Evolutionary conservation across 495 filamentous ascomycete species (phyloP).

Genomic region (Glutinoglossum americanum): DNA sequence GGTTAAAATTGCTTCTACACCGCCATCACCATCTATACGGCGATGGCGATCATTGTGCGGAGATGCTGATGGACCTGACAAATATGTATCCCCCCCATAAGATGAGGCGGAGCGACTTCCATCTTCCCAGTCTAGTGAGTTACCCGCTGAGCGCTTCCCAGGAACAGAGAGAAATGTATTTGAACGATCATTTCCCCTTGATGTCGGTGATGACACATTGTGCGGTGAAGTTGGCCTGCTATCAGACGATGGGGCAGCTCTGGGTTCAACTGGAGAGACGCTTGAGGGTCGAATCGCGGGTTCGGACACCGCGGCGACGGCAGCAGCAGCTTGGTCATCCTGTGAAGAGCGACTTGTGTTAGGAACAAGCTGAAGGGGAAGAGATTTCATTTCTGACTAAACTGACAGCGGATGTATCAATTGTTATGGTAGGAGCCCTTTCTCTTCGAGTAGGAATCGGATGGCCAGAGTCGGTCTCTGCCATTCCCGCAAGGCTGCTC

Average conservation of each 20-base stretch:
- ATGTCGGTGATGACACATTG: constrained; percentile 58
- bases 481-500: not conserved
- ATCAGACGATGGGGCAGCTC: constrained; percentile 18
- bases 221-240: constrained; percentile 76
- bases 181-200: constrained; percentile 23
- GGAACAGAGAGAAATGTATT: constrained; percentile 43
- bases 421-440: constrained; percentile 7
- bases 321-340: not conserved
- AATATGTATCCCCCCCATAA: constrained; percentile 28
- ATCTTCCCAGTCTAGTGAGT: constrained; percentile 40
- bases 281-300: not conserved
- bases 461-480: not conserved
- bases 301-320: not conserved
- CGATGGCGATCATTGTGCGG: constrained; percentile 4
- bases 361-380: not conserved
- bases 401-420: constrained; percentile 8
- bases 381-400: not conserved
- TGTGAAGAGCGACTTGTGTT: not conserved
- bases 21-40: not conserved
- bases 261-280: not conserved
- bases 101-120: constrained; percentile 27
- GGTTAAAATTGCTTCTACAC: constrained; percentile 11
- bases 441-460: constrained; percentile 1
- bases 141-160: constrained; percentile 35
- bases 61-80: constrained; percentile 12